Base-by-base conservation (phyloP, 1,284 basidiomycete species). In the Sanguinoderma infundibulare region DNA sequence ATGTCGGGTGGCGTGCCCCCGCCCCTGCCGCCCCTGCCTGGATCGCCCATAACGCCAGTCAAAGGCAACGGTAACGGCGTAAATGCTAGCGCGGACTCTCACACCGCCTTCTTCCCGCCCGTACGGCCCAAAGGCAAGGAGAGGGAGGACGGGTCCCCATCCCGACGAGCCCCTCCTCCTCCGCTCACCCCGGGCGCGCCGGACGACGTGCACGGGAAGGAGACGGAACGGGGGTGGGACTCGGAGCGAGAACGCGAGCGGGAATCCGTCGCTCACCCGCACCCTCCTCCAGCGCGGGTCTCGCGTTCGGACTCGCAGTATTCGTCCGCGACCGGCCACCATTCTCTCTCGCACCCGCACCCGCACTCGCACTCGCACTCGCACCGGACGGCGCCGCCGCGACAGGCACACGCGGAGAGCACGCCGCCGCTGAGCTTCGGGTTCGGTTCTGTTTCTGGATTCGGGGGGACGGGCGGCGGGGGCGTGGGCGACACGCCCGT, bases 11-110 rank as follows among this genome's bases (percentile, higher is more conserved):
- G 53, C 1, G 40, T 54, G 0, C 51, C 59, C 1, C 70, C 72
- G 5, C 67, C 68, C 0, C 36, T 72, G 2, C 70, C 69, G 32
- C 65, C 71, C 2, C 51, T 74, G 6, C 72, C 70, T 26, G 62
- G 54, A 6, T 67, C 66, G 17, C 63, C 67, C 15, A 50, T 20
- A 20, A 49, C 49, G 20, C 55, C 58, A 10, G 47, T 7, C 22
- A 20, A 20, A 2, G 47, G 44, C 17, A 59, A 49, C n/a, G 57
- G 53, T n/a, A n/a, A n/a, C n/a, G n/a, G n/a, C n/a, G n/a, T n/a
- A n/a, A n/a, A n/a, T n/a, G 38, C 10, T 36, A 22, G 5, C 35
- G 35, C 12, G 24, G 24, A 26, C 42, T 14, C 3, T 20, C 42
- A 46, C 42, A 46, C 12, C 10, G 30, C 20, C 3, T 35, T 22